A percentile compares a stretch with the other conserved stretches of the same genome.
Evolutionary conservation across 108 stramenopile genomes (phyloP).

Genomic region (Schizochytrium sp.): DNA sequence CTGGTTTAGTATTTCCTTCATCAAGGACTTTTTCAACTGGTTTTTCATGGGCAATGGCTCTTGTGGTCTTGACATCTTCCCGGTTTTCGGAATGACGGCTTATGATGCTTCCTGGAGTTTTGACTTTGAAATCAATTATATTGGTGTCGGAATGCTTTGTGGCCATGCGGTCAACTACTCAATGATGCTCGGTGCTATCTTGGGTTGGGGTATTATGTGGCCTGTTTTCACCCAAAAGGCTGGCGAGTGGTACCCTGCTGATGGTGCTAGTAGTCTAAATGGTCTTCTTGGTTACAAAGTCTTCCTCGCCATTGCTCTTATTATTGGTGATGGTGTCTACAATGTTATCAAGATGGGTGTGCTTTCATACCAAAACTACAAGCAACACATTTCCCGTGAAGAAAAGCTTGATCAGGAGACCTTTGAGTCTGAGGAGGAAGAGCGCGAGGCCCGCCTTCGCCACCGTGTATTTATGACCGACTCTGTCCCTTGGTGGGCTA

Average conservation of each 20-base stretch:
- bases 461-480: constrained; percentile 37
- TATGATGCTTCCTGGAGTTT: constrained; percentile 32
- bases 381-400: background rate
- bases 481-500: constrained; percentile 14
- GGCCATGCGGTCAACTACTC: constrained; percentile 14
- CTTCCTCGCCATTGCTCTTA: constrained; percentile 35
- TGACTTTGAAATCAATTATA: constrained; percentile 47
- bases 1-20: constrained; percentile 38
- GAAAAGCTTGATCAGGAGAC: background rate
- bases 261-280: background rate
- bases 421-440: background rate
- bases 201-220: constrained; percentile 51
- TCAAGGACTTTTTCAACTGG: constrained; percentile 51
- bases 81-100: constrained; percentile 48
- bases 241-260: constrained; percentile 54
- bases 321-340: constrained; percentile 45
- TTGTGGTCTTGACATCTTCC: constrained; percentile 17
- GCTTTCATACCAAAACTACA: constrained; percentile 30
- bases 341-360: constrained; percentile 39
- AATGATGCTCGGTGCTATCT: constrained; percentile 54
- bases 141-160: constrained; percentile 57
- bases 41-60: constrained; percentile 13
- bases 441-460: constrained; percentile 11
- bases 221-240: constrained; percentile 10
- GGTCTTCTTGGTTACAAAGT: constrained; percentile 60